Conservation (phyloP, 1,139 yeast genomes). For the Groenewaldozyma sp. region DNA sequence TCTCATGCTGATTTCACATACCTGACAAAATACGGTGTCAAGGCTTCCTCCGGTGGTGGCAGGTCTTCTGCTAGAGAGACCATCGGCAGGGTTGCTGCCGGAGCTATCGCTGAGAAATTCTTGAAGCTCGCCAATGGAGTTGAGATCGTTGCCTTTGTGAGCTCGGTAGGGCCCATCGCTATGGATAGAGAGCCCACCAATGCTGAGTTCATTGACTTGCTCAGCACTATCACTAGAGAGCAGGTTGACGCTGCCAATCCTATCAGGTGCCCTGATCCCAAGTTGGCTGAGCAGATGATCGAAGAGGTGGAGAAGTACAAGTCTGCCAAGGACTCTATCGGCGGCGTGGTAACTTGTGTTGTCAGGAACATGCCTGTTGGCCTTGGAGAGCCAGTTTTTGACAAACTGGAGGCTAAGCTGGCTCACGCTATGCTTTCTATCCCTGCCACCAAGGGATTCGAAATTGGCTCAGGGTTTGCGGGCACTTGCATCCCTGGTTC, state of each 20-base stretch:
- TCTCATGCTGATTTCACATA: slow-evolving; percentile 97
- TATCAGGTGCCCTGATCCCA: slow-evolving; percentile 82
- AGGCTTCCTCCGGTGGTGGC: slow-evolving; percentile 96
- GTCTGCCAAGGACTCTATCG: slow-evolving; percentile 85
- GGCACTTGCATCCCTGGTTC: slow-evolving; percentile 92
- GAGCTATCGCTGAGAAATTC: slow-evolving; percentile 94
- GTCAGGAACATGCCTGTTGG: slow-evolving; percentile 89
- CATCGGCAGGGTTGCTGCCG: slow-evolving; percentile 97
- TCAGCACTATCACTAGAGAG: slow-evolving; percentile 76
- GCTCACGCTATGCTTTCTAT: slow-evolving; percentile 97
- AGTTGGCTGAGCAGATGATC: slow-evolving; percentile 69
- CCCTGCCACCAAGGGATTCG: slow-evolving; percentile 97
- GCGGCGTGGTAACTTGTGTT: slow-evolving; percentile 97
- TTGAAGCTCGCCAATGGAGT: slow-evolving; percentile 66
- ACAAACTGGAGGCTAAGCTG: slow-evolving; percentile 83
- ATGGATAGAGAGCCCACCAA: slow-evolving; percentile 67
- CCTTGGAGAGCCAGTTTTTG: slow-evolving; percentile 95
- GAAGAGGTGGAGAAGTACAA: slow-evolving; percentile 79
- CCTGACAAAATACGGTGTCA: slow-evolving; percentile 78
- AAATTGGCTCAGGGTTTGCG: slow-evolving; percentile 89
- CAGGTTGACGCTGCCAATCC: slow-evolving; percentile 83
- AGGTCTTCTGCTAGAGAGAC: slow-evolving; percentile 96
- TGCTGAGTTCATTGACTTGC: slow-evolving; percentile 52
- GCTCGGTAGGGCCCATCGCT: slow-evolving; percentile 73
- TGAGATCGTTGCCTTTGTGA: slow-evolving; percentile 93